phyloP scores from a whole-genome alignment of 345 rosid genomes.

The Eucalyptus paniculata region DNA sequence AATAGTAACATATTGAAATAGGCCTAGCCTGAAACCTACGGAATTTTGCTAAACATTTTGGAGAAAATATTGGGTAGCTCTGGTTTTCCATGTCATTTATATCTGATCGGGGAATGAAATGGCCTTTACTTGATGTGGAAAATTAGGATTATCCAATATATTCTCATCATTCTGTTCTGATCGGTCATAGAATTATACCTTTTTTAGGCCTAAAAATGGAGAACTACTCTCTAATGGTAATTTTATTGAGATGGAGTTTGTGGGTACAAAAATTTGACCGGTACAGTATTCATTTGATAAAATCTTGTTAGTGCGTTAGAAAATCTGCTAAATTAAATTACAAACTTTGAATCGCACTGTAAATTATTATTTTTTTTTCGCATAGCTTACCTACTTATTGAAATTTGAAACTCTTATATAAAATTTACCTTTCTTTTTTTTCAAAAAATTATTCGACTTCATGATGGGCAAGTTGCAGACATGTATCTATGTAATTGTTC shows the following conservation, averaged over 20 bases:
- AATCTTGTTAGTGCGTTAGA: neutral
- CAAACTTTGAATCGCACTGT: no score
- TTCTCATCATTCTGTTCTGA: neutral
- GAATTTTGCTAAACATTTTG: neutral
- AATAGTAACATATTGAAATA: neutral
- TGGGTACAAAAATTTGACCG: neutral
- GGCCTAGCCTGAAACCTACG: neutral
- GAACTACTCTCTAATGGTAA: neutral
- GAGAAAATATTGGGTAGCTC: neutral
- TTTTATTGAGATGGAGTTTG: neutral
- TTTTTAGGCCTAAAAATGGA: neutral
- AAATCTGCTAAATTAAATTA: neutral
- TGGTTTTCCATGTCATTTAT: neutral
- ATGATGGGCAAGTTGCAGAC: neutral
- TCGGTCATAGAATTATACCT: neutral
- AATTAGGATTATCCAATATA: neutral
- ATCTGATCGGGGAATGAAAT: neutral
- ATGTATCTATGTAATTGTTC: neutral
- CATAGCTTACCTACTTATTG: neutral
- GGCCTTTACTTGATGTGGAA: neutral
- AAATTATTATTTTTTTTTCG: neutral
- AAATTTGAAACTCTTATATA: neutral
- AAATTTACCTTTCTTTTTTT: neutral
- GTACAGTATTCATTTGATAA: no score
- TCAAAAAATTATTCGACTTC: neutral